Conservation (phyloP, 805 yeast species). For the Ascoidea asiatica region DNA sequence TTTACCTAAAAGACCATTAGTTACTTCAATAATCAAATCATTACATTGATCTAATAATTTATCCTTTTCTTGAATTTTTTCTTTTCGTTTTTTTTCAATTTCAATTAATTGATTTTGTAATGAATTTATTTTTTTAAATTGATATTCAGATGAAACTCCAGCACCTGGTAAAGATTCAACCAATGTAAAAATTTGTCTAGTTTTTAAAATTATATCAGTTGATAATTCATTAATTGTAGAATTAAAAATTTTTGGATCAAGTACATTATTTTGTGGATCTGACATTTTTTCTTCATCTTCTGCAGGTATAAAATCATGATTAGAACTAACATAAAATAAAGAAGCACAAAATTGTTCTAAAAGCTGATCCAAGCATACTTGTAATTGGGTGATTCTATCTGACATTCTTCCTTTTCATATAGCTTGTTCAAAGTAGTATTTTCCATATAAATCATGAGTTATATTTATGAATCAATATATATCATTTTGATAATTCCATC, state of each 20-base stretch:
- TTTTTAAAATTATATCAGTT: constrained; percentile 71
- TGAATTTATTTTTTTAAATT: constrained; percentile 45
- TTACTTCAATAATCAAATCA: constrained; percentile 45
- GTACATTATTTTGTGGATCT: constrained; percentile 50
- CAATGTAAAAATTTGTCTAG: constrained; percentile 74
- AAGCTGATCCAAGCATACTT: constrained; percentile 72
- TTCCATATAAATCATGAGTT: no score
- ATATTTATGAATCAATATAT: no score
- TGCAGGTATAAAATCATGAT: constrained; percentile 45
- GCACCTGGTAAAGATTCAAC: constrained; percentile 89
- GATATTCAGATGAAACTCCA: constrained; percentile 69
- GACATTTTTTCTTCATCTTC: constrained; percentile 41
- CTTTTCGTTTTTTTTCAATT: constrained; percentile 44
- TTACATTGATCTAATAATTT: constrained; percentile 48
- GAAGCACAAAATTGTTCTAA: constrained; percentile 74
- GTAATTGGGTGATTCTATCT: constrained; percentile 83
- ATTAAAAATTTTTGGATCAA: constrained; percentile 29
- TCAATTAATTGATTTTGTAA: constrained; percentile 48
- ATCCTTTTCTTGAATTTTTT: constrained; percentile 52
- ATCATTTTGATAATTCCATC: no score
- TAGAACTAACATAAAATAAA: constrained; percentile 64
- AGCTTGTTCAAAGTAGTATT: no score
- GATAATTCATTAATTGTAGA: constrained; percentile 63
- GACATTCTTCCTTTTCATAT: constrained; percentile 35
- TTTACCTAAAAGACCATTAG: constrained; percentile 20